Conservation (phyloP, 495 filamentous ascomycete genomes). For the Xylaria curta region DNA sequence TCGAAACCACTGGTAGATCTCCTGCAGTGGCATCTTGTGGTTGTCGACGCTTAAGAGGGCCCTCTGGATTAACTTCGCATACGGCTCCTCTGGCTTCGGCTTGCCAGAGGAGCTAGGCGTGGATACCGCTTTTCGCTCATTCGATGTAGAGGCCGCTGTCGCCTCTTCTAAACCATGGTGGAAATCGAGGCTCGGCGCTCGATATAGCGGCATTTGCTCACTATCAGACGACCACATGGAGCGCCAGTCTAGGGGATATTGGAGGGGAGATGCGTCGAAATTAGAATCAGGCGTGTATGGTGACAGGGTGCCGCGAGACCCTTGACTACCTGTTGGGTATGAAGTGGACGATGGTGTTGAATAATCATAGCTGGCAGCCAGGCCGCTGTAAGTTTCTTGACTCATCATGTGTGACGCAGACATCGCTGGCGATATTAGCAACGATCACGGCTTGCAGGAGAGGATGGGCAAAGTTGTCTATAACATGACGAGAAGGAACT, state of each 20-base stretch:
- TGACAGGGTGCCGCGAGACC: conserved; percentile 25
- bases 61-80: conserved; percentile 80
- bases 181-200: too few relatives aligned
- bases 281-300: conserved; percentile 16
- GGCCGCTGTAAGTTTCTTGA: conserved; percentile 23
- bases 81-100: conserved; percentile 65
- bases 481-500: not conserved
- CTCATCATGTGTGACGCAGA: conserved; percentile 26
- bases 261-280: too few relatives aligned
- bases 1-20: conserved; percentile 91
- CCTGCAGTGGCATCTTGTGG: conserved; percentile 76
- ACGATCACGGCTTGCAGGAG: not conserved
- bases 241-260: not conserved
- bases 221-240: not conserved
- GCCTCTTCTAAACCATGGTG: too few relatives aligned
- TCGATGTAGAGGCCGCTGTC: too few relatives aligned
- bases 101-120: not conserved
- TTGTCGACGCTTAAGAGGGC: conserved; percentile 71
- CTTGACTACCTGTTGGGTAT: not conserved
- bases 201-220: too few relatives aligned
- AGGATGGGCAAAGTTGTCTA: not conserved
- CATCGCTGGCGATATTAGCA: not conserved
- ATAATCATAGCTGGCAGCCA: conserved; percentile 23
- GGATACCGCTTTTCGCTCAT: too few relatives aligned
- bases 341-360: too few relatives aligned